Evolutionary conservation across 192 early-diverging fungal genomes (phyloP), one percentile per base, ranked within the genome.

Genomic region (Backusella psychrophila): DNA sequence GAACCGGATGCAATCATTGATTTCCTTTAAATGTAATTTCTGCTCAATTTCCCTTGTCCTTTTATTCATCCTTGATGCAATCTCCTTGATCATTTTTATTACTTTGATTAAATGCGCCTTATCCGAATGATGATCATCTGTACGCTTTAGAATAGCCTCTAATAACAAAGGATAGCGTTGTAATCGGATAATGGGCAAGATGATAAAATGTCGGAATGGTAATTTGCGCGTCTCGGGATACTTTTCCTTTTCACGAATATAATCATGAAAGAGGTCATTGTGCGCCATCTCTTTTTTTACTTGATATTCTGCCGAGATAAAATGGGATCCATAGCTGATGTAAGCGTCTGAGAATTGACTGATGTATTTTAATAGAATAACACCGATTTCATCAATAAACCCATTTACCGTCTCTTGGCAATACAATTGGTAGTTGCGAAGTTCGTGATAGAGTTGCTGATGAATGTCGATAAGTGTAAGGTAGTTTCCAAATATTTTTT

Each of bases 141-240:
- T 94, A 63, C 90, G 82, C 74, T 97, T 94, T 12, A 96, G 83
- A 59, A 96, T 88, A 0, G 92, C 92, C 42, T 87, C 86, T 21
- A 99, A 85, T 49, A 99, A 81, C 21, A 99, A 83, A 4, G 92
- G 91, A 73, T 96, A 99, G 23, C 95, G 88, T 19, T 91, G 94
- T 71, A 98, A 75, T 17, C 95, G 89, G 11, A 94, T 93, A 0
- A 93, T 92, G 11, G 97, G 97, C 15, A 91, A 85, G 3, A 89
- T 91, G 71, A 97, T 79, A 42, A 78, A 82, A 52, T 82, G 77
- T 4, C 78, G 68, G 26, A 82, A 76, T 0, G 75, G 75, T 26
- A 83, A n/a, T 42, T 77, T 79, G 49, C 78, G 41, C 3, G 78
- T 67, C 41, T 83, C 78, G 2, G 75, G 72, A 29, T 77, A 67